phyloP scores from a whole-genome alignment of 2,329 filamentous ascomycete species.

The Fonsecaea pedrosoi region DNA sequence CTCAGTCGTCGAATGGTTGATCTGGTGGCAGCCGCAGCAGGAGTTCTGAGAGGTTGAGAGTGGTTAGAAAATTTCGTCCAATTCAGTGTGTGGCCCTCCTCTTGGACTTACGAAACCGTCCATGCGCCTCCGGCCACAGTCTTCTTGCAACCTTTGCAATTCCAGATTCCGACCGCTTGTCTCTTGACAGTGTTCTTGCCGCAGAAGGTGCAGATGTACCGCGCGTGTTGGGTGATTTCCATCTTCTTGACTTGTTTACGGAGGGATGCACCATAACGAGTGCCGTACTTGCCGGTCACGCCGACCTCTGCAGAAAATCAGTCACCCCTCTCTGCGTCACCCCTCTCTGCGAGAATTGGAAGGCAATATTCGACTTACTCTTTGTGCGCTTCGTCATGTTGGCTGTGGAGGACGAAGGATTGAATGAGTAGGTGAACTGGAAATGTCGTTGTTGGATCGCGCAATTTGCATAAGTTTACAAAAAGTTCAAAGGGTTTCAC shows the following conservation, averaged over 20 bases:
- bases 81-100: slow-evolving; percentile 1
- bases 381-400: slow-evolving; percentile 96
- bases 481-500: slow-evolving; percentile 10
- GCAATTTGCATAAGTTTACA: slow-evolving; percentile 5
- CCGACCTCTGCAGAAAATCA: slow-evolving; percentile 71
- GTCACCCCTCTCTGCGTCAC: not conserved
- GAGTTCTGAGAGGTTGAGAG: slow-evolving; percentile 66
- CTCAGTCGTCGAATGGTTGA: slow-evolving; percentile 96
- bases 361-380: slow-evolving; percentile 57
- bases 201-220: slow-evolving; percentile 98
- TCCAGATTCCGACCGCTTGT: slow-evolving; percentile 92
- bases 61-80: slow-evolving; percentile 15
- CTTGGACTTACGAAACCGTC: slow-evolving; percentile 84
- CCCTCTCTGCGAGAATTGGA: not conserved
- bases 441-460: slow-evolving; percentile 25
- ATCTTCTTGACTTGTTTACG: slow-evolving; percentile 99
- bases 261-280: slow-evolving; percentile 98
- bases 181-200: slow-evolving; percentile 95
- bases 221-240: slow-evolving; percentile 96
- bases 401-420: slow-evolving; percentile 48
- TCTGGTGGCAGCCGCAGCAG: slow-evolving; percentile 90
- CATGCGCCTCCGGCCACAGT: slow-evolving; percentile 92
- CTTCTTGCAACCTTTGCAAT: slow-evolving; percentile 96
- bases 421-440: slow-evolving; percentile 14
- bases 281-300: slow-evolving; percentile 98